Percentiles rank a stretch among this genome's conserved stretches.
These are phyloP conservation scores for Elsinoe perseae DNA, from an alignment of 2,329 filamentous ascomycete species.

Conservation along the genomic window DNA sequence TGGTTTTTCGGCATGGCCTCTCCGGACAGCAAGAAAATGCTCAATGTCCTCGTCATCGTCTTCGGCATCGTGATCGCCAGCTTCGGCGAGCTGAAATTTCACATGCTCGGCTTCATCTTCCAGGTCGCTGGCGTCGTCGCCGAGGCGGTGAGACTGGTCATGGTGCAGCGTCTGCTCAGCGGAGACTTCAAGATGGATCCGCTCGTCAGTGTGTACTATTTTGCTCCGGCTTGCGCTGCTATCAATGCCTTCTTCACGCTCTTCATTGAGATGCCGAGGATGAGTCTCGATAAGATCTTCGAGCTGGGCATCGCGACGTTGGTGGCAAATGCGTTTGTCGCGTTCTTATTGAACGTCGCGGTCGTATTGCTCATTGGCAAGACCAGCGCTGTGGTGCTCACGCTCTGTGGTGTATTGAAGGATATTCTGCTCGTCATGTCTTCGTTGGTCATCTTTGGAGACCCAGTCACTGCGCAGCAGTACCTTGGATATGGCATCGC, in stretches of 20 bases:
- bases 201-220: constrained; percentile 82
- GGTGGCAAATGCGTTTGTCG: constrained; percentile 66
- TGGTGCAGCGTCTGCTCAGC: constrained; percentile 76
- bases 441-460: constrained; percentile 75
- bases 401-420: constrained; percentile 80
- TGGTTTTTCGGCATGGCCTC: constrained; percentile 81
- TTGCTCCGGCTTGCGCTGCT: constrained; percentile 71
- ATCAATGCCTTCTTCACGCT: constrained; percentile 72
- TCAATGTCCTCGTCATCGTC: constrained; percentile 92
- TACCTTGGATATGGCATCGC: constrained; percentile 79
- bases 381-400: constrained; percentile 78
- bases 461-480: constrained; percentile 65
- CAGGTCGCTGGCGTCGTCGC: constrained; percentile 72
- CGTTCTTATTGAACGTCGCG: constrained; percentile 75
- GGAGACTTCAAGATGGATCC: constrained; percentile 90
- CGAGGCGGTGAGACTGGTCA: constrained; percentile 72
- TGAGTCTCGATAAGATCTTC: constrained; percentile 63
- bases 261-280: constrained; percentile 63
- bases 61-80: constrained; percentile 91
- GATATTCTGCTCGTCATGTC: constrained; percentile 74
- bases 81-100: constrained; percentile 91
- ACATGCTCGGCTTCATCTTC: constrained; percentile 70
- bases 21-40: constrained; percentile 76
- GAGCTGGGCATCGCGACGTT: constrained; percentile 65
- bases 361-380: constrained; percentile 86